phyloP scores from a whole-genome alignment of 192 early-diverging fungal species.

The Coemansia sp. region DNA sequence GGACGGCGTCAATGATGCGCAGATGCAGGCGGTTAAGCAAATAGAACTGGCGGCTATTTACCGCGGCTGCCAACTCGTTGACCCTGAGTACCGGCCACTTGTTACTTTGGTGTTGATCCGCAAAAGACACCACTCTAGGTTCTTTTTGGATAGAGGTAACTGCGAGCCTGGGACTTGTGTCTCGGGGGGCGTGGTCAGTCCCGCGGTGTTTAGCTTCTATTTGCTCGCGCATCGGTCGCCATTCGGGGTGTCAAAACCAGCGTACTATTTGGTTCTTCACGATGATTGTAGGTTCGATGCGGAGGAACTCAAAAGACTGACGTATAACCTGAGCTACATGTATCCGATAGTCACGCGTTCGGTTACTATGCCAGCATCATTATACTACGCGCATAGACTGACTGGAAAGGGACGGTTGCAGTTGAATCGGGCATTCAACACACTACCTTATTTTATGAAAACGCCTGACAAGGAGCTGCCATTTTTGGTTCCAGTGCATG shows the following conservation, averaged over 20 bases:
- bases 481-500: slow-evolving; percentile 34
- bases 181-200: neutral
- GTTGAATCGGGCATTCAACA: slow-evolving; percentile 14
- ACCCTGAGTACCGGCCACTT: slow-evolving; percentile 18
- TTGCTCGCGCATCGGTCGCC: slow-evolving; percentile 26
- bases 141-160: slow-evolving; percentile 19
- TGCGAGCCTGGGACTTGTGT: slow-evolving; percentile 34
- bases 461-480: neutral
- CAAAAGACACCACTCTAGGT: slow-evolving; percentile 37
- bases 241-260: slow-evolving; percentile 20
- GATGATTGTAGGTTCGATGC: slow-evolving; percentile 21
- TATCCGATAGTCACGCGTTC: slow-evolving; percentile 29
- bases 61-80: slow-evolving; percentile 23
- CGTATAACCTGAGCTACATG: slow-evolving; percentile 30
- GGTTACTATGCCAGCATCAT: slow-evolving; percentile 34
- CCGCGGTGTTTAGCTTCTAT: slow-evolving; percentile 27
- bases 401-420: slow-evolving; percentile 37
- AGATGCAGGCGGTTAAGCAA: slow-evolving; percentile 21
- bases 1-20: slow-evolving; percentile 57
- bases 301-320: slow-evolving; percentile 15
- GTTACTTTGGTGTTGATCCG: slow-evolving; percentile 31
- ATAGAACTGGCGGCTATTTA: slow-evolving; percentile 30
- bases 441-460: slow-evolving; percentile 7
- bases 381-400: slow-evolving; percentile 50
- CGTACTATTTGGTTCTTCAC: slow-evolving; percentile 40